Conservation (phyloP, 2,329 filamentous ascomycete species). For the Aureobasidium sp. region DNA sequence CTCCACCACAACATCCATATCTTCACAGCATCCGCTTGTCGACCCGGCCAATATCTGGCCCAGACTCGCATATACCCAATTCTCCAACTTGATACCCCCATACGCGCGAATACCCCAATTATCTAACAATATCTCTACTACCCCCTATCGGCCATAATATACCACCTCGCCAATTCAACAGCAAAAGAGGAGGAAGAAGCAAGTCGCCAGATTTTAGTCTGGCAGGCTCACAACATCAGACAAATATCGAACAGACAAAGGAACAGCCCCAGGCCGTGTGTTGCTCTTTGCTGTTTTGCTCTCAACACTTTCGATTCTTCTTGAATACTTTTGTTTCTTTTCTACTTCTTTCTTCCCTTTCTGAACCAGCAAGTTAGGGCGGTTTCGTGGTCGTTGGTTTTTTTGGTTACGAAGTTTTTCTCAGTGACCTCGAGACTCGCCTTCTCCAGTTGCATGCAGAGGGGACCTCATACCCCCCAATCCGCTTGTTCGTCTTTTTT, state of each 20-base stretch:
- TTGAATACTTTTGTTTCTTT: background rate
- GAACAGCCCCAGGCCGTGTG: background rate
- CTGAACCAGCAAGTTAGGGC: background rate
- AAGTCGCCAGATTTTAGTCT: background rate
- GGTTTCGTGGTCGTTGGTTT: background rate
- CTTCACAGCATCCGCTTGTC: background rate
- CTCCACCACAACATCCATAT: background rate
- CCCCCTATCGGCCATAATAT: background rate
- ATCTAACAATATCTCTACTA: background rate
- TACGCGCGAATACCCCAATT: slow-evolving; percentile 2
- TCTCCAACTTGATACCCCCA: slow-evolving; percentile 9
- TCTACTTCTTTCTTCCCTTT: background rate
- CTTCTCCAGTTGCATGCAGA: background rate
- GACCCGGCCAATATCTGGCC: background rate
- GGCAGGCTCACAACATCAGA: background rate
- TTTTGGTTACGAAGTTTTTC: background rate
- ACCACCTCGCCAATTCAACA: background rate
- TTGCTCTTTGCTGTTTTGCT: background rate
- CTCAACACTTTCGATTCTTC: background rate
- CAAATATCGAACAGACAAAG: background rate
- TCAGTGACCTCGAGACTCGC: background rate
- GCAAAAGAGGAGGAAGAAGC: background rate
- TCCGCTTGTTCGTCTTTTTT: background rate
- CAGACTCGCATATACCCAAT: background rate
- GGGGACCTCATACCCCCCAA: background rate